Conservation (phyloP, 495 filamentous ascomycete genomes). For the Antarctomyces pellizariae region DNA sequence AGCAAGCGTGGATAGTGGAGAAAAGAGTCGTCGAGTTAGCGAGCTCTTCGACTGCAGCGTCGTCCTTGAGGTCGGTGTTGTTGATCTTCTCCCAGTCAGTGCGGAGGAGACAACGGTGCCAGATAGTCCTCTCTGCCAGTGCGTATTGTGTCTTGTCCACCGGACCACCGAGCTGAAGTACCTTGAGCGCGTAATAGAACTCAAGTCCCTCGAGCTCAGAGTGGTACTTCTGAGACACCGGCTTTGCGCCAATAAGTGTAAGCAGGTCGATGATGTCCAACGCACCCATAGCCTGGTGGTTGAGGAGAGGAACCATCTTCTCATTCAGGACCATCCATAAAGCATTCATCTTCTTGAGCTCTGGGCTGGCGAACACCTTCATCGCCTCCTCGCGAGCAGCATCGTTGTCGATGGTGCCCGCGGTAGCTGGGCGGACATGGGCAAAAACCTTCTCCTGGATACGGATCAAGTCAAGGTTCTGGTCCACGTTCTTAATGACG, state of each 20-base stretch:
- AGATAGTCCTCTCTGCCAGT: conserved; percentile 31
- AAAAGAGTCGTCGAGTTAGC: conserved; percentile 18
- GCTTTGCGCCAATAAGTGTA: conserved; percentile 30
- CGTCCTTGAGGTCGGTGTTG: conserved; percentile 18
- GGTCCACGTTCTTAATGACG: conserved; percentile 17
- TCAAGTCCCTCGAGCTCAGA: conserved; percentile 17
- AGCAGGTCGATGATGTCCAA: conserved; percentile 59
- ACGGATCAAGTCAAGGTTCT: conserved; percentile 35
- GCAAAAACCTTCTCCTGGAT: conserved; percentile 41
- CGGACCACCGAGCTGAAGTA: conserved; percentile 20
- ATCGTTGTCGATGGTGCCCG: conserved; percentile 48
- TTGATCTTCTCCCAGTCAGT: conserved; percentile 37
- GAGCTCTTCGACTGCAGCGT: conserved; percentile 14
- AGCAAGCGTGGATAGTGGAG: conserved; percentile 14
- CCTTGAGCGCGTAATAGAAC: conserved; percentile 35
- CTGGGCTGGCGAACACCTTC: conserved; percentile 33
- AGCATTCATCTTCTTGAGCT: conserved; percentile 34
- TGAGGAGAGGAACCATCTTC: conserved; percentile 38
- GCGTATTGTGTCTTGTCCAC: conserved; percentile 15
- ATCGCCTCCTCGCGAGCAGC: conserved; percentile 54
- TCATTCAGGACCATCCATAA: conserved; percentile 39
- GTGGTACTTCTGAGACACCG: conserved; percentile 15
- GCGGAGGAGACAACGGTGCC: conserved; percentile 39
- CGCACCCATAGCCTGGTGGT: conserved; percentile 38
- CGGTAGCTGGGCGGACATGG: conserved; percentile 29